These are phyloP conservation scores for Amorphotheca resinae DNA, from an alignment of 495 filamentous ascomycete species.

Conservation along the genomic window DNA sequence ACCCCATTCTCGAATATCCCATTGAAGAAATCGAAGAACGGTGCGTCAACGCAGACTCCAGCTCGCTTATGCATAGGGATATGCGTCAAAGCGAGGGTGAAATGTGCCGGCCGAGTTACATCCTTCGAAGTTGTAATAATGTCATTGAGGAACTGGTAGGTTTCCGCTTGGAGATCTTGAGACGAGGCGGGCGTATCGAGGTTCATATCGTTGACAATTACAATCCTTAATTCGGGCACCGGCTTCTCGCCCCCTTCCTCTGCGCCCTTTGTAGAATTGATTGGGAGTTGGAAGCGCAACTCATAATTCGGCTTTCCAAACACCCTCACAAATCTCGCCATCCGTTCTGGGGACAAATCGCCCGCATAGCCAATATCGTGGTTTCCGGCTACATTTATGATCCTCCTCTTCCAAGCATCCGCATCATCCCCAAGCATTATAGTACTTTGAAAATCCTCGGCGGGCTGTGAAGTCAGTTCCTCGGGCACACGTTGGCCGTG, in stretches of 20 bases:
- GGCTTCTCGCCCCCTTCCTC: constrained; percentile 23
- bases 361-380: constrained; percentile 95
- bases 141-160: constrained; percentile 66
- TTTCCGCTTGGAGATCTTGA: constrained; percentile 49
- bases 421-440: constrained; percentile 38
- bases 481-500: constrained; percentile 56
- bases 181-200: constrained; percentile 71
- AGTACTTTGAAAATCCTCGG: constrained; percentile 34
- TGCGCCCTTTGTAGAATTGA: constrained; percentile 24
- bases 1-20: constrained; percentile 53
- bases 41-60: constrained; percentile 74
- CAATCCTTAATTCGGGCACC: constrained; percentile 56
- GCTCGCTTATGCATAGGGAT: constrained; percentile 75
- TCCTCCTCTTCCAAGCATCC: constrained; percentile 50
- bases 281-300: constrained; percentile 54
- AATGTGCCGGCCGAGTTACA: constrained; percentile 51
- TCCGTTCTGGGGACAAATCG: constrained; percentile 58
- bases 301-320: constrained; percentile 89
- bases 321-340: constrained; percentile 63
- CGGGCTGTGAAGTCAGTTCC: constrained; percentile 36
- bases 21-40: constrained; percentile 64
- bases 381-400: constrained; percentile 88
- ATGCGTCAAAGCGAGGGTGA: constrained; percentile 81
- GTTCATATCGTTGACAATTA: constrained; percentile 84
- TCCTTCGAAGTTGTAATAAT: constrained; percentile 53